Evolutionary conservation across 1,139 yeast species (phyloP).

Genomic region (Trichomonascaceae sp.): DNA sequence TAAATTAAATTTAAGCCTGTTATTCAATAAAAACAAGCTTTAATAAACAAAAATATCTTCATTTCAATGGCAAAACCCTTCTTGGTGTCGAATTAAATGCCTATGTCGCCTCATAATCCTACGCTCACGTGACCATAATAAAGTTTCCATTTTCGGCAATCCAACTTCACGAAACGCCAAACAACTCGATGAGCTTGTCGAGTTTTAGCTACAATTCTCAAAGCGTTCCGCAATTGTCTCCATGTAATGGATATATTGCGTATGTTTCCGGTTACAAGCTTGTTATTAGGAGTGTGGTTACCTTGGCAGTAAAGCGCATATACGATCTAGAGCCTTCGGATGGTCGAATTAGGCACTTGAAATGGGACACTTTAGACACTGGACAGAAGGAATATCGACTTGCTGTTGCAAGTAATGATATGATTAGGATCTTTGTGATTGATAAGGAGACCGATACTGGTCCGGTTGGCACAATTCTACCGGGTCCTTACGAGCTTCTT

Average conservation of each 20-base stretch:
- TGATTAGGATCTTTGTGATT: conserved; percentile 17
- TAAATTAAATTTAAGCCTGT: background rate
- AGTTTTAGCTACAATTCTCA: conserved; percentile 7
- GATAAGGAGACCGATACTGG: conserved; percentile 8
- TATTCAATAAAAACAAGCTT: too few relatives aligned
- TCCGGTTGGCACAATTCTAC: conserved; percentile 15
- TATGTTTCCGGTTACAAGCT: conserved; percentile 20
- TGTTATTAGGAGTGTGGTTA: conserved; percentile 17
- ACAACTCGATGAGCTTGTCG: conserved; percentile 8
- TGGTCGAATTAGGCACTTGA: conserved; percentile 13
- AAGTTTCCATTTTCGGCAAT: background rate
- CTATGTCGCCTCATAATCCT: background rate
- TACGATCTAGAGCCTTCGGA: conserved; percentile 16
- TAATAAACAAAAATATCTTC: background rate
- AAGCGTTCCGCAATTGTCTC: conserved; percentile 17
- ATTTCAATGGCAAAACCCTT: background rate
- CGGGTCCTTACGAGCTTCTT: conserved; percentile 18
- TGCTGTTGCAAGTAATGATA: conserved; percentile 19
- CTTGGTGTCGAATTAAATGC: background rate
- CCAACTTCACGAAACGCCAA: background rate
- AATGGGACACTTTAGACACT: conserved; percentile 18
- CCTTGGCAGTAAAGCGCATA: conserved; percentile 21
- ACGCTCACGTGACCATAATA: background rate
- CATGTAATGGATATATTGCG: conserved; percentile 20
- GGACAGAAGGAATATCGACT: conserved; percentile 20